Conservation (phyloP, 345 rosid species). For the Carallia pectinifolia region DNA sequence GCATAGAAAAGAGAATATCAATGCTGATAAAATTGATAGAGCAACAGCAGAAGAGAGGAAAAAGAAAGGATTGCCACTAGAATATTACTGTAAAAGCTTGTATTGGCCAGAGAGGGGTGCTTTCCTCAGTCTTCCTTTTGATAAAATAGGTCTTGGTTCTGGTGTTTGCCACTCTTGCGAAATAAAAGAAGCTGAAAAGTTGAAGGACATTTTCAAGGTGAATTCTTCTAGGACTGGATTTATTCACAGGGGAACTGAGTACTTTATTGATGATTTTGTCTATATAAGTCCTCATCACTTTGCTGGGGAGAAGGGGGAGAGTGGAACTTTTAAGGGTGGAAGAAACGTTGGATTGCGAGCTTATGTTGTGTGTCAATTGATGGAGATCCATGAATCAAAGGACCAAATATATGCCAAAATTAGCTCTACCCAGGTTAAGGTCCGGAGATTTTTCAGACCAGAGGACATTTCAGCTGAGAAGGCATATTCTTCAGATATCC, state of each 20-base stretch:
- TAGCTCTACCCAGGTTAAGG: slow-evolving; percentile 18
- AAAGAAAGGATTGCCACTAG: slow-evolving; percentile 26
- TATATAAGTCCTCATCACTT: slow-evolving; percentile 24
- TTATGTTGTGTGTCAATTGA: slow-evolving; percentile 27
- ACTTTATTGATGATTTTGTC: slow-evolving; percentile 26
- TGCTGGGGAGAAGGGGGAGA: slow-evolving; percentile 12
- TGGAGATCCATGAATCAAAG: slow-evolving; percentile 16
- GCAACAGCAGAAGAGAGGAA: slow-evolving; percentile 31
- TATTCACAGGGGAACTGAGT: slow-evolving; percentile 18
- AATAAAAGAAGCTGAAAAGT: slow-evolving; percentile 17
- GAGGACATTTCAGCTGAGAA: slow-evolving; percentile 34
- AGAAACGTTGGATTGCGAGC: slow-evolving; percentile 28
- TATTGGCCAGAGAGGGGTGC: slow-evolving; percentile 37
- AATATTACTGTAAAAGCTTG: slow-evolving; percentile 34
- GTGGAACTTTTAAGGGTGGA: slow-evolving; percentile 28
- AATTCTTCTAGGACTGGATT: slow-evolving; percentile 20
- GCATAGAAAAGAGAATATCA: slow-evolving; percentile 15
- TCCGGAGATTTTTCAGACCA: slow-evolving; percentile 31
- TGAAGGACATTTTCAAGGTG: slow-evolving; percentile 16
- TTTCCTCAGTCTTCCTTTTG: slow-evolving; percentile 24
- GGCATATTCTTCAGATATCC: slow-evolving; percentile 30
- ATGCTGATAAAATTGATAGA: slow-evolving; percentile 23
- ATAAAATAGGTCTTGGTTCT: slow-evolving; percentile 26
- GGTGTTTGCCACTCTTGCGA: slow-evolving; percentile 27
- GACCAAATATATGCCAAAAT: slow-evolving; percentile 5